A percentile compares a stretch with the other conserved stretches of the same genome.
Evolutionary conservation across 768 basidiomycete genomes (phyloP).

Genomic region (Neoboletus subvelutipes): DNA sequence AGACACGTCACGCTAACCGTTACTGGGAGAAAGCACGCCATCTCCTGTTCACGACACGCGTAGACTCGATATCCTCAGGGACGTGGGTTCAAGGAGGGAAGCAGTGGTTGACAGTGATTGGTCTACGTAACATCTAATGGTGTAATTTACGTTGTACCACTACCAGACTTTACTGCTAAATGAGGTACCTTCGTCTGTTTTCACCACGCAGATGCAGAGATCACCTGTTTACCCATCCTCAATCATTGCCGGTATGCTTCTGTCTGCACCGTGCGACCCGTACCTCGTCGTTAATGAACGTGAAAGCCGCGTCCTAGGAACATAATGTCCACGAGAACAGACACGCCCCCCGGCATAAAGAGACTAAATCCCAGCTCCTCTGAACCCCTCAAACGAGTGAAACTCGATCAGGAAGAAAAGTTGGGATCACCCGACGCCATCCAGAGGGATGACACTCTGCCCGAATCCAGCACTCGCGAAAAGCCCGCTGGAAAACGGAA

Average conservation of each 20-base stretch:
- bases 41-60: no score
- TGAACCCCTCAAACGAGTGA: conserved; percentile 13
- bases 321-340: conserved; percentile 1
- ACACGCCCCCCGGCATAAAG: neutral
- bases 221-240: neutral
- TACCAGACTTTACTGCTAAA: conserved; percentile 2
- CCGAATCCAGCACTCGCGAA: neutral
- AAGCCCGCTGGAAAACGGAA: conserved; percentile 19
- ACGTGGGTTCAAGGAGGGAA: no score
- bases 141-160: no score
- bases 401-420: conserved; percentile 2
- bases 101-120: no score
- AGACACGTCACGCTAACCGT: no score
- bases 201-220: conserved; percentile 13
- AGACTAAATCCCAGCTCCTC: neutral
- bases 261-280: neutral
- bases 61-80: no score
- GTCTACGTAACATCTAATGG: no score
- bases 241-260: neutral
- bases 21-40: no score
- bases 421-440: neutral
- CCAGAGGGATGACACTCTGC: neutral
- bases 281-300: neutral
- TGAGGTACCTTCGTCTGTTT: conserved; percentile 14
- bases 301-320: neutral